Evolutionary conservation across 371 early-diverging fungal genomes (phyloP).

Genomic region (Mucor sp.): DNA sequence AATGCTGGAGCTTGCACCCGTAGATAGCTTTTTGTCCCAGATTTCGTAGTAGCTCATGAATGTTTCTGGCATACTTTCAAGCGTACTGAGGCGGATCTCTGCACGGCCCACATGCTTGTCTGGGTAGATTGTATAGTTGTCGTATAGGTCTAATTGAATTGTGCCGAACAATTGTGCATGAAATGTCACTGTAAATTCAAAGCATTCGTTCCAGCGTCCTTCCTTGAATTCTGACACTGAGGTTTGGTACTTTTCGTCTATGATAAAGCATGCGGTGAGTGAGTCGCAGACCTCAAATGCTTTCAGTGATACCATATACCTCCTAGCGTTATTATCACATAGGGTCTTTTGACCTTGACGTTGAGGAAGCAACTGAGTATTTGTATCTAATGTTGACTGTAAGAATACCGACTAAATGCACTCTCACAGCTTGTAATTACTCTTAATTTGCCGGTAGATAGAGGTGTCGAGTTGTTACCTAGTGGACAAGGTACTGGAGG

Average conservation of each 20-base stretch:
- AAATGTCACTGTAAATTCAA: constrained; percentile 73
- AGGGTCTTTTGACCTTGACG: constrained; percentile 39
- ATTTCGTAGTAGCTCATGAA: constrained; percentile 75
- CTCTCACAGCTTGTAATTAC: not conserved
- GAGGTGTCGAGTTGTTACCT: not conserved
- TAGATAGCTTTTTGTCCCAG: constrained; percentile 65
- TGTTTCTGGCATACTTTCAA: constrained; percentile 66
- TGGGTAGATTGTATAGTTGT: constrained; percentile 56
- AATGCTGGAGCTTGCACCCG: constrained; percentile 61
- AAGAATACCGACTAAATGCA: not conserved
- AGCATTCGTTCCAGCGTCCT: constrained; percentile 75
- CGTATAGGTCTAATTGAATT: constrained; percentile 73
- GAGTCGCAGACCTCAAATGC: not conserved
- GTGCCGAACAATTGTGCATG: constrained; percentile 83
- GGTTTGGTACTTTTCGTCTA: constrained; percentile 70
- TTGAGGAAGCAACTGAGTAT: constrained; percentile 41
- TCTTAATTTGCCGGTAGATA: constrained; percentile 9
- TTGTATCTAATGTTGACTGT: constrained; percentile 28
- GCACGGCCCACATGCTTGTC: constrained; percentile 76
- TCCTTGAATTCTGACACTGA: constrained; percentile 62
- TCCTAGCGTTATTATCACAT: constrained; percentile 47
- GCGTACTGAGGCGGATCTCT: constrained; percentile 65
- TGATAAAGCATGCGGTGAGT: not conserved
- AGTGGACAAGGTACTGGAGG: not conserved
- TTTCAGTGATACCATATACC: constrained; percentile 23